Conservation (phyloP, 83 land plant species). For the Picea abies region DNA sequence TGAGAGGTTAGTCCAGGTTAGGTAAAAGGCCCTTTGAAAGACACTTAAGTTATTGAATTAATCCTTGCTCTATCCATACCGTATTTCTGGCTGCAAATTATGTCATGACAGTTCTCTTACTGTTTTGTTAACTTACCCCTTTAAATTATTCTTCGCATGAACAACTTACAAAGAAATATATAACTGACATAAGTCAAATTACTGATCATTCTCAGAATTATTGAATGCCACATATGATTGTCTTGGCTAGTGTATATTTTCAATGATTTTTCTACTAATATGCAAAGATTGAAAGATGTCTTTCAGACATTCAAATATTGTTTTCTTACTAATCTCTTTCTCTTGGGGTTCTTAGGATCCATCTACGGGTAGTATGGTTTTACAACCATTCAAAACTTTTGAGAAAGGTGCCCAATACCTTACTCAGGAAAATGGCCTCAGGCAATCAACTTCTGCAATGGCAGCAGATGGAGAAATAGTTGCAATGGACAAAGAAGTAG, state of each 20-base stretch:
- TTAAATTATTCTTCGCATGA: neutral
- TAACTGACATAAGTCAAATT: neutral
- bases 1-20: neutral
- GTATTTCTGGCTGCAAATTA: neutral
- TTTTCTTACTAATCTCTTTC: neutral
- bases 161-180: neutral
- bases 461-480: neutral
- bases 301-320: neutral
- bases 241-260: neutral
- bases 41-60: neutral
- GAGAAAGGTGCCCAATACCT: conserved; percentile 1
- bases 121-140: neutral
- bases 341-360: conserved; percentile 1
- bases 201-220: too few species aligned
- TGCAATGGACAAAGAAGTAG: neutral
- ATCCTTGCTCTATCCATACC: neutral
- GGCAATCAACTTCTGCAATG: neutral
- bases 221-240: too few species aligned
- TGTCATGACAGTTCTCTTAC: neutral
- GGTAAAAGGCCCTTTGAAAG: conserved; percentile 1
- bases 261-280: neutral
- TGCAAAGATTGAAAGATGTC: neutral
- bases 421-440: conserved; percentile 2
- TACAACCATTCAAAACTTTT: conserved; percentile 8
- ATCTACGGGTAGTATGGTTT: conserved; percentile 5